Evolutionary conservation across 2,329 filamentous ascomycete species (phyloP).

Genomic region (Sporothrix pseudoabietina): DNA sequence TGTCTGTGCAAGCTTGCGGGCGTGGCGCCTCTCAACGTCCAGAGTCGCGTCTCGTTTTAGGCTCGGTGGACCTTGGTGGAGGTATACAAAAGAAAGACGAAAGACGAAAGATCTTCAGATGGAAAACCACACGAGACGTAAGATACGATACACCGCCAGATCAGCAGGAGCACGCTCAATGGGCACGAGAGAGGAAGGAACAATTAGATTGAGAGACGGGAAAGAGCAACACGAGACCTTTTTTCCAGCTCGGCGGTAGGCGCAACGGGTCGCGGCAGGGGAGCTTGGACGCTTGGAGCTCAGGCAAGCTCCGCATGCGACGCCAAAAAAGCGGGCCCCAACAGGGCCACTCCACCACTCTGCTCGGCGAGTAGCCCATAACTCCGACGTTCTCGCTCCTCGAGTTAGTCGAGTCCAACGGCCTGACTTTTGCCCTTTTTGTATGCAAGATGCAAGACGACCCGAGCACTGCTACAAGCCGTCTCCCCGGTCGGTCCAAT

Average conservation of each 20-base stretch:
- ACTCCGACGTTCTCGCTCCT: neutral
- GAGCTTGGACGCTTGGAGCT: neutral
- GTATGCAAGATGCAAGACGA: neutral
- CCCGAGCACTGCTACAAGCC: neutral
- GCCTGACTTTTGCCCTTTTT: neutral
- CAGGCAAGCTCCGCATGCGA: neutral
- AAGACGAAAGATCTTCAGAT: neutral
- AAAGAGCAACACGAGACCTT: constrained; percentile 18
- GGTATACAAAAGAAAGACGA: neutral
- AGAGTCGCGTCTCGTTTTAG: neutral
- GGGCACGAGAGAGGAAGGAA: neutral
- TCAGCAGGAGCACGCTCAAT: neutral
- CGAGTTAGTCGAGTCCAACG: neutral
- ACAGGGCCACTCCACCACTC: neutral
- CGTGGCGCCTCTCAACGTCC: neutral
- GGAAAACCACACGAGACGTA: neutral
- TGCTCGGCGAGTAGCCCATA: constrained; percentile 15
- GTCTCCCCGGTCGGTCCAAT: constrained; percentile 9
- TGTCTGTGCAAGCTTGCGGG: neutral
- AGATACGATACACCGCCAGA: neutral
- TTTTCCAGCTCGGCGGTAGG: neutral
- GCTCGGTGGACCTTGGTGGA: neutral
- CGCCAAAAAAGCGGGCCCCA: constrained; percentile 7
- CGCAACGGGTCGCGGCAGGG: neutral
- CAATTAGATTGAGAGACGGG: neutral